Conservation (phyloP, 2,329 filamentous ascomycete genomes). For the Cryphonectria naterciae region DNA sequence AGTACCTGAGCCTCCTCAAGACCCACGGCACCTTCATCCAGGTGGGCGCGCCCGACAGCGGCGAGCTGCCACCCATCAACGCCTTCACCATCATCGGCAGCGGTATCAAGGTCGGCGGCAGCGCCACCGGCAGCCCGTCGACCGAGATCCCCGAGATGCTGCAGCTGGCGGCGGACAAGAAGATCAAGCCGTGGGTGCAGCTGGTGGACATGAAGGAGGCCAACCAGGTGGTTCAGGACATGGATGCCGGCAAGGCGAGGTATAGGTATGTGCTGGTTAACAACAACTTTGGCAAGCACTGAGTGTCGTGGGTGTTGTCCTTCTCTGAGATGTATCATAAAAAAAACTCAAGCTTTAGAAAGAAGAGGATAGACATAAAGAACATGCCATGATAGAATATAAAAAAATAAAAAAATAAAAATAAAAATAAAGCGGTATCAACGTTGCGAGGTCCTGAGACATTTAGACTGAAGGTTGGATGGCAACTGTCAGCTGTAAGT, state of each 20-base stretch:
- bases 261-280: constrained; percentile 53
- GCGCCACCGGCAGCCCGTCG: constrained; percentile 47
- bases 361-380: background rate
- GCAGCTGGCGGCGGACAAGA: constrained; percentile 58
- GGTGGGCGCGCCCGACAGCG: constrained; percentile 64
- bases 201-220: constrained; percentile 57
- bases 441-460: no score
- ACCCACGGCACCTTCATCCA: constrained; percentile 66
- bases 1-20: constrained; percentile 65
- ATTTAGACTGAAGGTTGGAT: no score
- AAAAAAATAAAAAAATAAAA: no score
- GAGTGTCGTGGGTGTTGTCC: background rate
- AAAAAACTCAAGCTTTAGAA: background rate
- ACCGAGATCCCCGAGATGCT: constrained; percentile 63
- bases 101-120: constrained; percentile 53
- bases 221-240: constrained; percentile 58
- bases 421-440: no score
- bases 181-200: constrained; percentile 60
- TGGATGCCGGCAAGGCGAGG: constrained; percentile 57
- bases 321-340: background rate
- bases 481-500: no score
- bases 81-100: constrained; percentile 62
- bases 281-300: constrained; percentile 39
- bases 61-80: constrained; percentile 46
- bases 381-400: background rate